Conservation (phyloP, 2,329 filamentous ascomycete genomes). For the Sordariomycetes sp. region DNA sequence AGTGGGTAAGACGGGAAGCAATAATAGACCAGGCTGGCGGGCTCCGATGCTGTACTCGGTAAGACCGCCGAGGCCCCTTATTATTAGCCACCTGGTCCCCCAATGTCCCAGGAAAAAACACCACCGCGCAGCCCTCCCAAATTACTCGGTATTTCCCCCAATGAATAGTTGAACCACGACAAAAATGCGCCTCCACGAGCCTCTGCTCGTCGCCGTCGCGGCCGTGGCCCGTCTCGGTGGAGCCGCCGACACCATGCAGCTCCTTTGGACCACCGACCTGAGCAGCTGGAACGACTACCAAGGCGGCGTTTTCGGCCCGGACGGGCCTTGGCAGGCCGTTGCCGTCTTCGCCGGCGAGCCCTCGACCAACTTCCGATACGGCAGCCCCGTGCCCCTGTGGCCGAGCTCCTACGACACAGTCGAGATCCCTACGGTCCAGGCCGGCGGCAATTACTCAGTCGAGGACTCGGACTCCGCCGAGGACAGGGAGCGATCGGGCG, state of each 20-base stretch:
- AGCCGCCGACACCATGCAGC: background rate
- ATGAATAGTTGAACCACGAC: background rate
- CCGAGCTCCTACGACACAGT: background rate
- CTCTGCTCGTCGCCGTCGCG: background rate
- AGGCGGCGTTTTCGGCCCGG: background rate
- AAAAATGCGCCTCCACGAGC: background rate
- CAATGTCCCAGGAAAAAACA: background rate
- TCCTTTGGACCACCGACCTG: background rate
- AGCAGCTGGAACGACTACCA: background rate
- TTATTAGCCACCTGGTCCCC: background rate
- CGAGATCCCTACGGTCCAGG: background rate
- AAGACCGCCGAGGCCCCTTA: too few relatives aligned
- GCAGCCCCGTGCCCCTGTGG: background rate
- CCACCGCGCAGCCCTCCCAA: too few relatives aligned
- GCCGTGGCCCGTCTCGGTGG: background rate
- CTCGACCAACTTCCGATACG: background rate
- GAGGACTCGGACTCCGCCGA: background rate
- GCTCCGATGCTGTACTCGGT: too few relatives aligned
- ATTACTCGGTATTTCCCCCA: background rate
- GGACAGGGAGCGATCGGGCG: background rate
- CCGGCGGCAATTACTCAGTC: background rate
- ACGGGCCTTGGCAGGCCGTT: constrained; percentile 1
- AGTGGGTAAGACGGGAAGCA: background rate
- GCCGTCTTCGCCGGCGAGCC: background rate
- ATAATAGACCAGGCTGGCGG: background rate